These are phyloP conservation scores for Jaapia argillacea DNA, from an alignment of 768 basidiomycete species.

Conservation along the genomic window DNA sequence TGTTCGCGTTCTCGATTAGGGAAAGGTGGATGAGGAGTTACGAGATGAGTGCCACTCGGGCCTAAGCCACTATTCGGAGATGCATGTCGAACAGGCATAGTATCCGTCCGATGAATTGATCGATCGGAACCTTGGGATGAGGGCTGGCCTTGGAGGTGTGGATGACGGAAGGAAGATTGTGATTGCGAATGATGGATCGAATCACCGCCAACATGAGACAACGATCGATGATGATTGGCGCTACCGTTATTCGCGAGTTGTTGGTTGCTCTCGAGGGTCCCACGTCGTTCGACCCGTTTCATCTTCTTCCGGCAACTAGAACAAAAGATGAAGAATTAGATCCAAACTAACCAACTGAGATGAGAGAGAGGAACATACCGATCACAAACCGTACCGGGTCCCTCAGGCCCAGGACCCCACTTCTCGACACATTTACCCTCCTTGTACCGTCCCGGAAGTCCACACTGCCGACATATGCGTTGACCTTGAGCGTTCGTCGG, in stretches of 20 bases:
- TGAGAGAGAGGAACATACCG: constrained; percentile 29
- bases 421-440: constrained; percentile 83
- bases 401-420: constrained; percentile 80
- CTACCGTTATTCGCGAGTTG: no score
- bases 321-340: not conserved
- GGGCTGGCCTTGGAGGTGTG: constrained; percentile 1
- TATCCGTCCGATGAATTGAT: constrained; percentile 15
- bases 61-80: no score
- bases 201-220: no score
- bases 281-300: constrained; percentile 73
- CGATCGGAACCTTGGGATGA: constrained; percentile 7
- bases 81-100: constrained; percentile 15
- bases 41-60: no score
- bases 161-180: not conserved
- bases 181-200: no score
- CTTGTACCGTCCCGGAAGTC: constrained; percentile 65
- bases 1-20: no score
- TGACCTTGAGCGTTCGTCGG: constrained; percentile 42
- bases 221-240: no score
- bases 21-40: no score
- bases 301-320: constrained; percentile 73
- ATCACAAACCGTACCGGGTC: constrained; percentile 79
- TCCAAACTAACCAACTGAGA: not conserved
- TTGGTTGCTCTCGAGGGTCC: constrained; percentile 40
- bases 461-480: constrained; percentile 70